These are phyloP conservation scores for Boletus speciosus DNA, from an alignment of 768 basidiomycete species.

Conservation along the genomic window DNA sequence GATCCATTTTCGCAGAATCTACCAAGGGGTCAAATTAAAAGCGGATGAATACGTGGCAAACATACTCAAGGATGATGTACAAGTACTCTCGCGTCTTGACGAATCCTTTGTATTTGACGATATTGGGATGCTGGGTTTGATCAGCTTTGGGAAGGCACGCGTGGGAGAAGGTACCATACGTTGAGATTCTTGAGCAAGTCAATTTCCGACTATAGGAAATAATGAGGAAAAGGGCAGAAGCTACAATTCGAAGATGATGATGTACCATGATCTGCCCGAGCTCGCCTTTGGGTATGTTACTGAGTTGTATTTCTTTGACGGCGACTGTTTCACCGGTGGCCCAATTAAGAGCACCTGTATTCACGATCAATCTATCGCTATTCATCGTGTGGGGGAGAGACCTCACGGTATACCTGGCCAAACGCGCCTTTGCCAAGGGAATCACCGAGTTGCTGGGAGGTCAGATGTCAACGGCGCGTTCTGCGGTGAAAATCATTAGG, in stretches of 20 bases:
- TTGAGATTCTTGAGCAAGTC: slow-evolving; percentile 96
- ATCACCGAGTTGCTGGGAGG: slow-evolving; percentile 85
- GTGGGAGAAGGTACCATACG: slow-evolving; percentile 42
- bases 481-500: background rate
- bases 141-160: slow-evolving; percentile 10
- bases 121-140: slow-evolving; percentile 77
- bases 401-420: slow-evolving; percentile 94
- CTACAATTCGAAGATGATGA: background rate
- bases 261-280: slow-evolving; percentile 94
- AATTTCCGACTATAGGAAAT: slow-evolving; percentile 75
- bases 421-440: slow-evolving; percentile 95
- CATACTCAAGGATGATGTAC: slow-evolving; percentile 94
- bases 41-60: slow-evolving; percentile 4
- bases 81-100: slow-evolving; percentile 92
- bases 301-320: slow-evolving; percentile 94
- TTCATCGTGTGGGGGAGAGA: slow-evolving; percentile 29
- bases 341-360: slow-evolving; percentile 83
- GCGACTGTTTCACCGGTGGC: slow-evolving; percentile 98
- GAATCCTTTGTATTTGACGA: slow-evolving; percentile 99
- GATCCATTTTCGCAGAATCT: slow-evolving; percentile 98
- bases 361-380: slow-evolving; percentile 66
- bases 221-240: slow-evolving; percentile 7
- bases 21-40: slow-evolving; percentile 9
- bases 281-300: slow-evolving; percentile 90
- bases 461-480: slow-evolving; percentile 7